phyloP scores from a whole-genome alignment of 805 yeast species.

The Lachancea sp. region DNA sequence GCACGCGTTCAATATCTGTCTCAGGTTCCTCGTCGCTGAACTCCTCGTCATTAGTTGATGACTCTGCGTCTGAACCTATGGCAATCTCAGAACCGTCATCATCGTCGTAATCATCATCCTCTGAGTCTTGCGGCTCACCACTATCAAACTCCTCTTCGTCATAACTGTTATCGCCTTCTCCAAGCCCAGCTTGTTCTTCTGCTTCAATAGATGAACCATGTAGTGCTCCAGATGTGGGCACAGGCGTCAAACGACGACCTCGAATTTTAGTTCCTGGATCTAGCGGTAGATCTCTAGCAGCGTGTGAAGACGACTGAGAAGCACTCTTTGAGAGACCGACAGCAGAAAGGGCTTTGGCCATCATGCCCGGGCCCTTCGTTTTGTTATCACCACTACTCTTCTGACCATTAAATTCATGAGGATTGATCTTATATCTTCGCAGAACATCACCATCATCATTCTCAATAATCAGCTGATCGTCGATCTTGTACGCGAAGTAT shows the following conservation, averaged over 20 bases:
- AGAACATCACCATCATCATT: conserved; percentile 88
- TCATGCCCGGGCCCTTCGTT: conserved; percentile 32
- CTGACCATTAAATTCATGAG: conserved; percentile 34
- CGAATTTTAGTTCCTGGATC: conserved; percentile 3
- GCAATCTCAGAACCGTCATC: conserved; percentile 16
- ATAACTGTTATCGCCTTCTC: background rate
- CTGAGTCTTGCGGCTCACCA: conserved; percentile 21
- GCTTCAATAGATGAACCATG: conserved; percentile 5
- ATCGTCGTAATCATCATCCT: conserved; percentile 16
- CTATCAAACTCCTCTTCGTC: background rate
- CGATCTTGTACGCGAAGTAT: conserved; percentile 70
- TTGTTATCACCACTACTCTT: conserved; percentile 1
- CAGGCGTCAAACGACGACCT: conserved; percentile 10
- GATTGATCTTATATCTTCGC: conserved; percentile 70
- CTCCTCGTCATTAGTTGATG: conserved; percentile 26
- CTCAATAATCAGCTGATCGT: conserved; percentile 73
- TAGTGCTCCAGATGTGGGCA: conserved; percentile 7
- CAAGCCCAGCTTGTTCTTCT: conserved; percentile 10
- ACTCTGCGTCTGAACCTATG: conserved; percentile 10
- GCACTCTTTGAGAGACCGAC: conserved; percentile 43
- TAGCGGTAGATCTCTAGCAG: background rate
- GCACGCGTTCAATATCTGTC: conserved; percentile 58
- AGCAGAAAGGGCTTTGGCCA: conserved; percentile 45
- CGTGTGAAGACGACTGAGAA: background rate
- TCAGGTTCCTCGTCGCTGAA: conserved; percentile 36